Evolutionary conservation across 176 grass and related monocot genomes (phyloP).

Genomic region (Oryza nivara): DNA sequence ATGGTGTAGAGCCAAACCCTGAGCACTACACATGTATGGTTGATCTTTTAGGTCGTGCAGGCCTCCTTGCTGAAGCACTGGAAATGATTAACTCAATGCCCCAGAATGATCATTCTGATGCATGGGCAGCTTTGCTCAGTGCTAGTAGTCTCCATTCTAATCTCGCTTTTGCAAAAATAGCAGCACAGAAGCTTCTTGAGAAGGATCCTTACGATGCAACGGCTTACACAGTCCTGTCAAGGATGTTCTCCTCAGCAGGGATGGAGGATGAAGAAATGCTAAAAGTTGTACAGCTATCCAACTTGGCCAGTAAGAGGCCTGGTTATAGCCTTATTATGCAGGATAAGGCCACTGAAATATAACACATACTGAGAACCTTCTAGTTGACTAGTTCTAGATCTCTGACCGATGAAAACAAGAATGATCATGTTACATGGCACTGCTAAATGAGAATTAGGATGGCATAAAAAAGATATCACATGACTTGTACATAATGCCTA

Average conservation of each 20-base stretch:
- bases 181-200: slow-evolving; percentile 62
- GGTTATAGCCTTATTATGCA: slow-evolving; percentile 65
- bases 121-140: slow-evolving; percentile 64
- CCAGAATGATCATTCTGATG: slow-evolving; percentile 48
- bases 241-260: slow-evolving; percentile 57
- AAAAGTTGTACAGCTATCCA: slow-evolving; percentile 42
- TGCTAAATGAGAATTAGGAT: not conserved
- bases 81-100: slow-evolving; percentile 65
- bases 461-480: not conserved
- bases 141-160: slow-evolving; percentile 68
- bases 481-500: not conserved
- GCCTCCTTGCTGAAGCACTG: slow-evolving; percentile 58
- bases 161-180: slow-evolving; percentile 67
- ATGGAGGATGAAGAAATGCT: slow-evolving; percentile 52
- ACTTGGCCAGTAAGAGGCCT: slow-evolving; percentile 56
- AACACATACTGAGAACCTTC: slow-evolving; percentile 2
- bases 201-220: slow-evolving; percentile 57
- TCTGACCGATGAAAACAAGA: slow-evolving; percentile 20
- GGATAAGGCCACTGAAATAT: slow-evolving; percentile 36
- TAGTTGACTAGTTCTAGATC: not conserved
- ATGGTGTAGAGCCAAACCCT: slow-evolving; percentile 52
- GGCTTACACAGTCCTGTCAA: slow-evolving; percentile 58
- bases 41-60: slow-evolving; percentile 73
- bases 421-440: not conserved
- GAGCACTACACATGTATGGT: slow-evolving; percentile 74